These are phyloP conservation scores for Hypoxylon crocopeplum DNA, from an alignment of 495 filamentous ascomycete genomes.

Conservation along the genomic window DNA sequence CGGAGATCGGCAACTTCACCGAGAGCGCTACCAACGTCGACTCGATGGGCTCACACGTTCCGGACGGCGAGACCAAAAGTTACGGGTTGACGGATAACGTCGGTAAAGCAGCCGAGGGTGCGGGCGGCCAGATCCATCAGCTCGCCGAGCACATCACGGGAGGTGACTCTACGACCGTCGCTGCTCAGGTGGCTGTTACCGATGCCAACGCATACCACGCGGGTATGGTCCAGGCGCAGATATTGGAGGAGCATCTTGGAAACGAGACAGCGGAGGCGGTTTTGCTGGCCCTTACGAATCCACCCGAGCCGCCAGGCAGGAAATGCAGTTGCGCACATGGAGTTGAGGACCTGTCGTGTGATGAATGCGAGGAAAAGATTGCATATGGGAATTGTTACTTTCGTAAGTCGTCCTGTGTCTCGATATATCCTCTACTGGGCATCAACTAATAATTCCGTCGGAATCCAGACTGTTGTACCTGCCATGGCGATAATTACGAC, in stretches of 20 bases:
- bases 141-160: constrained; percentile 2
- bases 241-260: neutral
- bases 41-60: constrained; percentile 8
- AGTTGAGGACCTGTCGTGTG: neutral
- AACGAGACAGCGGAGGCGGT: neutral
- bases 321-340: neutral
- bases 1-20: constrained; percentile 14
- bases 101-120: neutral
- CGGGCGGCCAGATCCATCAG: constrained; percentile 6
- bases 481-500: constrained; percentile 3
- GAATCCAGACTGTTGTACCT: constrained; percentile 10
- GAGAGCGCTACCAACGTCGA: constrained; percentile 14
- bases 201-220: constrained; percentile 12
- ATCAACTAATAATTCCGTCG: too few relatives aligned
- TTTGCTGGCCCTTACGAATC: neutral
- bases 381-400: neutral
- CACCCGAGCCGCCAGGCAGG: neutral
- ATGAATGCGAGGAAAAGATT: neutral
- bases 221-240: constrained; percentile 18
- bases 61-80: constrained; percentile 12
- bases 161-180: neutral
- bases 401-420: constrained; percentile 2
- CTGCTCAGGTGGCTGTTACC: neutral
- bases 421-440: too few relatives aligned
- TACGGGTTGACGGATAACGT: too few relatives aligned